These are phyloP conservation scores for Peniophora sp. DNA, from an alignment of 1,284 basidiomycete genomes.

Conservation along the genomic window DNA sequence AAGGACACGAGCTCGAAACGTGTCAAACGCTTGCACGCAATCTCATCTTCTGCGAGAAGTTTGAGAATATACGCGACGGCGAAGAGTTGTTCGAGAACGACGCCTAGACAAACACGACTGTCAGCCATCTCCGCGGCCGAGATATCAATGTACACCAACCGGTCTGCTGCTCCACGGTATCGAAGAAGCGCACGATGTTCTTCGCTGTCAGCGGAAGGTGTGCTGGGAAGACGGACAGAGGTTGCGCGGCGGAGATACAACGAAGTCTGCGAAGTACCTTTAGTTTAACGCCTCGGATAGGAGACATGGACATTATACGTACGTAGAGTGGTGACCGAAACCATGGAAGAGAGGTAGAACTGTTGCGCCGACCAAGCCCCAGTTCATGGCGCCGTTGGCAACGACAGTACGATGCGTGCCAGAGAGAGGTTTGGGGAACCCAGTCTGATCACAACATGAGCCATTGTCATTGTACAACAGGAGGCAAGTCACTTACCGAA, in stretches of 20 bases:
- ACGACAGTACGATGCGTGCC: conserved; percentile 31
- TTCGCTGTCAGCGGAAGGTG: conserved; percentile 43
- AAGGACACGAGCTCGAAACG: conserved; percentile 44
- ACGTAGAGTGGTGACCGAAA: conserved; percentile 39
- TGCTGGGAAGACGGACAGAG: conserved; percentile 43
- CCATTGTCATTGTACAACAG: too few relatives aligned
- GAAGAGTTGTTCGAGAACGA: conserved; percentile 14
- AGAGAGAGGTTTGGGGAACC: conserved; percentile 37
- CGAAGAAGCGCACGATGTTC: conserved; percentile 33
- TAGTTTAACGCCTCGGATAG: conserved; percentile 3
- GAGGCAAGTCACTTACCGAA: conserved; percentile 33
- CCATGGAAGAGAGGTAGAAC: conserved; percentile 39
- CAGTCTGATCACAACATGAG: conserved; percentile 17
- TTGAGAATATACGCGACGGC: conserved; percentile 29
- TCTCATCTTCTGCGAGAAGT: conserved; percentile 42
- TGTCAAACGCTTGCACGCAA: conserved; percentile 35
- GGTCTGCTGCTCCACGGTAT: too few relatives aligned
- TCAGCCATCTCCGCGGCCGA: too few relatives aligned
- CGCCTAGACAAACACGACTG: too few relatives aligned
- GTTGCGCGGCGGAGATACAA: conserved; percentile 32
- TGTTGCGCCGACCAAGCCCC: conserved; percentile 35
- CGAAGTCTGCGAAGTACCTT: conserved; percentile 15
- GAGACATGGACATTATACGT: conserved; percentile 14
- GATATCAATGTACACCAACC: too few relatives aligned
- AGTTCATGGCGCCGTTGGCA: conserved; percentile 27